Percentiles rank a stretch among this genome's conserved stretches.
Conservation (phyloP, 106 monocot species). For the Acorus gramineus region DNA sequence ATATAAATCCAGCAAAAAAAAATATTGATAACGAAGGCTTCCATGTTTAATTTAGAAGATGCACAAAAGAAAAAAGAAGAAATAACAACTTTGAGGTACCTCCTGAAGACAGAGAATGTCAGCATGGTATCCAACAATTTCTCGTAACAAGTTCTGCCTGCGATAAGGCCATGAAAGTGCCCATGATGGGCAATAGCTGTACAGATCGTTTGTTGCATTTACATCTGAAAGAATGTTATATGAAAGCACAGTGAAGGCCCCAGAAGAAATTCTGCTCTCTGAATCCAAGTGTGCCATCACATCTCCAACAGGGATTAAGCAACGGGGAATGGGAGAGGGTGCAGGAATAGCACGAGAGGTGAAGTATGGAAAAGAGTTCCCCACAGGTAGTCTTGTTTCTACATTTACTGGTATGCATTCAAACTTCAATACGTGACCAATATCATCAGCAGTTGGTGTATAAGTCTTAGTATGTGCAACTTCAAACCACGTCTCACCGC, state of each 20-base stretch:
- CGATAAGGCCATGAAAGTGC: constrained; percentile 97
- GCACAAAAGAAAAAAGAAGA: too few species aligned
- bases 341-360: constrained; percentile 94
- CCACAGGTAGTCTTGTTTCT: constrained; percentile 60
- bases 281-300: constrained; percentile 41
- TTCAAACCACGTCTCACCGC: constrained; percentile 81
- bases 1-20: too few species aligned
- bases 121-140: constrained; percentile 91
- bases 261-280: constrained; percentile 48
- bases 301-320: constrained; percentile 71
- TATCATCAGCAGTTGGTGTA: constrained; percentile 87
- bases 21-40: too few species aligned
- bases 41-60: too few species aligned
- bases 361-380: constrained; percentile 43
- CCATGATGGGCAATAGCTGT: constrained; percentile 96
- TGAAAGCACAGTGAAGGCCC: constrained; percentile 80
- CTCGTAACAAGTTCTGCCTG: constrained; percentile 83
- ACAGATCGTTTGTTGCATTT: constrained; percentile 71
- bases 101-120: constrained; percentile 99
- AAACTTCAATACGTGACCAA: constrained; percentile 82
- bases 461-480: constrained; percentile 73
- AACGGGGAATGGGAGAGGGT: constrained; percentile 79
- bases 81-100: constrained; percentile 23
- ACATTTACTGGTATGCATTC: constrained; percentile 73
- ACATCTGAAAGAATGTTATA: constrained; percentile 93